phyloP scores from a whole-genome alignment of 345 rosid species.

The Lepidium aucheri region DNA sequence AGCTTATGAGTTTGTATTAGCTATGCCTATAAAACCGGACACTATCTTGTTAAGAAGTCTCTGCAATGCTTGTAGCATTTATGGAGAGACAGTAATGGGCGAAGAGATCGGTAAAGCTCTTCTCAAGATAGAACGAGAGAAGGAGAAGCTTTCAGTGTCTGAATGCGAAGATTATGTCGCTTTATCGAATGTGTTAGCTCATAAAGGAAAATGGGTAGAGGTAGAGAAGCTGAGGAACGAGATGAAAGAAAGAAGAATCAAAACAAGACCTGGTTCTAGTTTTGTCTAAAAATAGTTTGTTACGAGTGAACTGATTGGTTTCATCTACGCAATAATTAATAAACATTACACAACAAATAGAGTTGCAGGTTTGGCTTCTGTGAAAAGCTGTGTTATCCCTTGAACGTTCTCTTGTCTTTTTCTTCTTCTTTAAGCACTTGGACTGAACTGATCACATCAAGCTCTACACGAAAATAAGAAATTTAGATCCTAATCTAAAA shows the following conservation, averaged over 20 bases:
- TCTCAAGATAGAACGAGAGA: constrained; percentile 20
- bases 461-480: constrained; percentile 1
- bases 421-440: constrained; percentile 4
- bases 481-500: neutral
- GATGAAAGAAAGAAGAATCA: constrained; percentile 22
- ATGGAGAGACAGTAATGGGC: constrained; percentile 41
- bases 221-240: constrained; percentile 38
- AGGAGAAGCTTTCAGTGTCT: neutral
- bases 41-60: constrained; percentile 43
- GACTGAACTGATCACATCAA: constrained; percentile 5
- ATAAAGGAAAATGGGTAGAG: constrained; percentile 43
- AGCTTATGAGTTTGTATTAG: constrained; percentile 37
- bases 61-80: constrained; percentile 38
- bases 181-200: constrained; percentile 53
- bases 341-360: constrained; percentile 4
- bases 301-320: constrained; percentile 8
- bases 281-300: neutral
- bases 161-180: constrained; percentile 44
- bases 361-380: neutral
- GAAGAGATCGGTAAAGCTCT: constrained; percentile 44
- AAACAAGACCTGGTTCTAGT: constrained; percentile 26
- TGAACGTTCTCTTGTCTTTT: constrained; percentile 16
- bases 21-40: constrained; percentile 40
- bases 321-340: neutral
- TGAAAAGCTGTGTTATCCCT: neutral